Evolutionary conservation across 306 rosid genomes (phyloP), one percentile per base, ranked within the genome.

Genomic region (Acacia acuminata): DNA sequence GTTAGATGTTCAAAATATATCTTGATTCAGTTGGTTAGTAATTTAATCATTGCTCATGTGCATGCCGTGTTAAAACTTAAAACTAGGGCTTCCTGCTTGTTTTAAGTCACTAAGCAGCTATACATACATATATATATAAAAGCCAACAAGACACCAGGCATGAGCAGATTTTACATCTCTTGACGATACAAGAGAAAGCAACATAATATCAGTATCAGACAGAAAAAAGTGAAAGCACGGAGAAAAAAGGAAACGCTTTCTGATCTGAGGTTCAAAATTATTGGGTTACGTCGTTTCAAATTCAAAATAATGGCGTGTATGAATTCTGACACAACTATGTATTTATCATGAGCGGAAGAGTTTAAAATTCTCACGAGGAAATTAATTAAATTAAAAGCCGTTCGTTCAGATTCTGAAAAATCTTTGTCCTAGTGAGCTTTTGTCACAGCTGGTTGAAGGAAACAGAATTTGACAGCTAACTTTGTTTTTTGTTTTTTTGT

Each of bases 201-300:
- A 60, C 16, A 19, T 55, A 43, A 25, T 15, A 65, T 38, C 60
- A 50, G 7, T 50, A 50, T 16, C 56, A 20, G 25, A 55, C 63
- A 82, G 74, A 66, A 38, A 75, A 82, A 82, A 79, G 84, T 79
- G 79, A 74, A 88, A 87, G 86, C 84, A 82, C 15, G 58, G 40
- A 68, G 47, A 32, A 30, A 30, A 74, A 73, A 51, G 16, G 64
- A 60, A 82, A 79, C 42, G 42, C 79, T 27, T 77, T 55, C 63
- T 20, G 17, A 3, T 38, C 20, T 5, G 63, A 83, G 85, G 55
- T 44, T n/a, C 38, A 43, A 43, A 44, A 24, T 44, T 44, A 71
- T 44, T 44, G 36, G 56, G 19, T 14, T 47, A 27, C 14, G 61
- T 80, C 80, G 47, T 17, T 34, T 80, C 74, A 75, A 58, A 25